These are phyloP conservation scores for Passalora sequoiae DNA, from an alignment of 2,329 filamentous ascomycete genomes.

Conservation along the genomic window DNA sequence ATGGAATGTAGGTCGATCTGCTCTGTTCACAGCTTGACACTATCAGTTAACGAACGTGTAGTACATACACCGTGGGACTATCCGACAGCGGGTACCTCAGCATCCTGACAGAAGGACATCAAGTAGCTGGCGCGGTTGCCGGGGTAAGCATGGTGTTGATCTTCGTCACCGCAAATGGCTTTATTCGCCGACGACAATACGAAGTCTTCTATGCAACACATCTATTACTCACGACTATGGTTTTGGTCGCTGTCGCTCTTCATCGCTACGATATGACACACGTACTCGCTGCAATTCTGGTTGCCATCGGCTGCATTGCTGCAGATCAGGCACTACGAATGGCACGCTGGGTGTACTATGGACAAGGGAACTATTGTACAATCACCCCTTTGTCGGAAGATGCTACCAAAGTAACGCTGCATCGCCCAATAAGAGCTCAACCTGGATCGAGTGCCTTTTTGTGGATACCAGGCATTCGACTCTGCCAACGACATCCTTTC, in stretches of 20 bases:
- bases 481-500: slow-evolving; percentile 24
- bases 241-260: slow-evolving; percentile 14
- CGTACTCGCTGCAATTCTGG: background rate
- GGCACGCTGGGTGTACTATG: slow-evolving; percentile 19
- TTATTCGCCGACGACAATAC: slow-evolving; percentile 22
- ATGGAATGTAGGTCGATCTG: slow-evolving; percentile 17
- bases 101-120: slow-evolving; percentile 9
- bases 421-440: slow-evolving; percentile 11
- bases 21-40: background rate
- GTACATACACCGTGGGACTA: too few species aligned
- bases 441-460: slow-evolving; percentile 25
- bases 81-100: too few species aligned
- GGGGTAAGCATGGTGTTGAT: slow-evolving; percentile 23
- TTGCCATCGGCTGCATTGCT: slow-evolving; percentile 18
- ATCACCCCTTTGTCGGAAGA: slow-evolving; percentile 19
- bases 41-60: too few species aligned
- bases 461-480: slow-evolving; percentile 20
- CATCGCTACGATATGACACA: slow-evolving; percentile 10
- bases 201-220: slow-evolving; percentile 25
- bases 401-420: slow-evolving; percentile 20
- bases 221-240: background rate
- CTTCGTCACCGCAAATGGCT: slow-evolving; percentile 19
- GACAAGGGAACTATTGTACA: slow-evolving; percentile 15
- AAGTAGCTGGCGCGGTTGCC: slow-evolving; percentile 21
- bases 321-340: slow-evolving; percentile 19